Evolutionary conservation across 352 stramenopile species (phyloP).

Genomic region (Thalassiosira sp.): DNA sequence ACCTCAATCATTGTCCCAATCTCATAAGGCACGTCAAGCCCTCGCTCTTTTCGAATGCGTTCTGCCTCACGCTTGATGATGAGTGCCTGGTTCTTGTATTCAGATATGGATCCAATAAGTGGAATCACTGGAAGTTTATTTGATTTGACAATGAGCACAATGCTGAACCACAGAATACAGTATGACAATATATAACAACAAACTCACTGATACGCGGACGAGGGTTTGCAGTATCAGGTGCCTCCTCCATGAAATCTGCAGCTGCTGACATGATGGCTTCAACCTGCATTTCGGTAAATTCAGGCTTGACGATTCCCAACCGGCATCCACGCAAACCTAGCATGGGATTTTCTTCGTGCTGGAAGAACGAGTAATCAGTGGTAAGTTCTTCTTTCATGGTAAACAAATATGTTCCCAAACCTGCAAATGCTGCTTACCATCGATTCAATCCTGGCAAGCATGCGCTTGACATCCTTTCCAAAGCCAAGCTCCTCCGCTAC

Average conservation of each 20-base stretch:
- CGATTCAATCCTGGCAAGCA: conserved; percentile 64
- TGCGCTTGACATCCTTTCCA: conserved; percentile 62
- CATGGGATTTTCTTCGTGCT: conserved; percentile 86
- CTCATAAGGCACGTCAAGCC: conserved; percentile 56
- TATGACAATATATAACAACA: too few relatives aligned
- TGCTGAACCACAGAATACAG: too few relatives aligned
- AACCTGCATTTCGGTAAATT: conserved; percentile 82
- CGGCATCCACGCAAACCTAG: conserved; percentile 84
- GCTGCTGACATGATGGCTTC: conserved; percentile 79
- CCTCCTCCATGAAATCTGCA: conserved; percentile 66
- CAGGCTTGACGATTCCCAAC: conserved; percentile 79
- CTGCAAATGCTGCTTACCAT: conserved; percentile 26
- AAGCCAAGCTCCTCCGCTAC: conserved; percentile 58
- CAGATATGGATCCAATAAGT: conserved; percentile 60
- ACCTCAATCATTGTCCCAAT: conserved; percentile 86
- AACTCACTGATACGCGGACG: conserved; percentile 70
- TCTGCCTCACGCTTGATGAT: conserved; percentile 57
- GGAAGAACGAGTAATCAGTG: not conserved
- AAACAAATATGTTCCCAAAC: too few relatives aligned
- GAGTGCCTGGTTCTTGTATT: conserved; percentile 73
- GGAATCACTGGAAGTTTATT: too few relatives aligned
- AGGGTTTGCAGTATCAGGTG: conserved; percentile 57
- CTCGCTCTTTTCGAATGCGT: conserved; percentile 38
- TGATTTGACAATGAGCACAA: too few relatives aligned
- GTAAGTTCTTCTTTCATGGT: too few relatives aligned